These are phyloP conservation scores for Mycena capillaripes DNA, from an alignment of 768 basidiomycete species.

Conservation along the genomic window DNA sequence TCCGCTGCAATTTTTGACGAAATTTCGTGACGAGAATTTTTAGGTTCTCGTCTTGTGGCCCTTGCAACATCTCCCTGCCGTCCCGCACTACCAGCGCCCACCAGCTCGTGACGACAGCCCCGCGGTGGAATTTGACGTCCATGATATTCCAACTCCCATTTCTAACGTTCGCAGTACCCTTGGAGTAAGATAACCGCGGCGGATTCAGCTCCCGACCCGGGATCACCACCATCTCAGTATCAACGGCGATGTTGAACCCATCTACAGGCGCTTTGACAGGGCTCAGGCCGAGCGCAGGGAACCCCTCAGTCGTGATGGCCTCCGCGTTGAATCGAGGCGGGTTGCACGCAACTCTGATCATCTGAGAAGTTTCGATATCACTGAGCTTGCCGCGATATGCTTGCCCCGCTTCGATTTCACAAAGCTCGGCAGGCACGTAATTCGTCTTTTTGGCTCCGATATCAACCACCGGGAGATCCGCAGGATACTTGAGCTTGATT, in stretches of 20 bases:
- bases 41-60: conserved; percentile 59
- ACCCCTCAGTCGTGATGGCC: conserved; percentile 70
- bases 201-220: conserved; percentile 76
- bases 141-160: conserved; percentile 86
- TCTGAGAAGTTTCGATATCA: conserved; percentile 73
- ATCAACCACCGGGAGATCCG: conserved; percentile 53
- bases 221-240: conserved; percentile 69
- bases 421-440: conserved; percentile 79
- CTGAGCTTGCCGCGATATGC: conserved; percentile 72
- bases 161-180: conserved; percentile 57
- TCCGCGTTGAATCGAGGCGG: conserved; percentile 71
- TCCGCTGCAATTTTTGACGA: conserved; percentile 63
- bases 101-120: conserved; percentile 69
- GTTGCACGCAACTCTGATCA: conserved; percentile 80
- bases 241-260: conserved; percentile 74
- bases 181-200: conserved; percentile 70
- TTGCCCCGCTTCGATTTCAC: conserved; percentile 71
- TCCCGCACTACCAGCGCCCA: conserved; percentile 78
- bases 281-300: conserved; percentile 65
- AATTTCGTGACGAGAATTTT: conserved; percentile 65
- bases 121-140: conserved; percentile 75
- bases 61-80: conserved; percentile 51
- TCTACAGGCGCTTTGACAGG: conserved; percentile 53
- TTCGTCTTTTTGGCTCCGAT: conserved; percentile 45
- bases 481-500: conserved; percentile 37